Conservation (phyloP, 2,329 filamentous ascomycete genomes). For the Xylaria sp. region DNA sequence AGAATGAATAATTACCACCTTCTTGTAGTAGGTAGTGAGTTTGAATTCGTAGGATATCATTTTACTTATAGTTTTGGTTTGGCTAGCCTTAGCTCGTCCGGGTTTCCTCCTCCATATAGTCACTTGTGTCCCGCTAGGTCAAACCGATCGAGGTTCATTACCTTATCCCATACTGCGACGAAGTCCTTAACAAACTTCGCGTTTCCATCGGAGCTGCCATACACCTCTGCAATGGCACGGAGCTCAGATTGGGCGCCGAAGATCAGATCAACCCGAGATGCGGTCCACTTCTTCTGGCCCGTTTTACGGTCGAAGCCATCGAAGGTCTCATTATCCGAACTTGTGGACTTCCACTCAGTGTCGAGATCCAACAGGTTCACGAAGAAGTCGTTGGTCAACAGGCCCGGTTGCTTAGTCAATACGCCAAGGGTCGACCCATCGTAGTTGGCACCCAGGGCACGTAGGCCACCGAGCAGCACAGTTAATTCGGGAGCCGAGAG, state of each 20-base stretch:
- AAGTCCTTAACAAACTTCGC: slow-evolving; percentile 75
- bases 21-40: no score
- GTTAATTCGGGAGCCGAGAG: slow-evolving; percentile 74
- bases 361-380: slow-evolving; percentile 74
- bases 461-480: slow-evolving; percentile 73
- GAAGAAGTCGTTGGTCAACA: slow-evolving; percentile 82
- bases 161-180: slow-evolving; percentile 73
- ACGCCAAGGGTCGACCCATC: slow-evolving; percentile 72
- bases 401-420: slow-evolving; percentile 69
- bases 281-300: slow-evolving; percentile 70
- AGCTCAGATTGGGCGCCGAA: slow-evolving; percentile 78
- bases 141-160: slow-evolving; percentile 75
- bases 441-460: slow-evolving; percentile 71
- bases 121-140: slow-evolving; percentile 46
- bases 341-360: slow-evolving; percentile 66
- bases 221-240: slow-evolving; percentile 72
- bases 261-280: slow-evolving; percentile 70
- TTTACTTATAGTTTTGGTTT: slow-evolving; percentile 11
- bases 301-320: slow-evolving; percentile 69
- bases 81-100: background rate
- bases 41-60: background rate
- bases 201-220: slow-evolving; percentile 63
- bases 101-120: slow-evolving; percentile 2
- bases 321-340: slow-evolving; percentile 60
- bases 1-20: no score